These are phyloP conservation scores for Pharnaceum exiguum DNA, from an alignment of 148 eudicot species.

Conservation along the genomic window DNA sequence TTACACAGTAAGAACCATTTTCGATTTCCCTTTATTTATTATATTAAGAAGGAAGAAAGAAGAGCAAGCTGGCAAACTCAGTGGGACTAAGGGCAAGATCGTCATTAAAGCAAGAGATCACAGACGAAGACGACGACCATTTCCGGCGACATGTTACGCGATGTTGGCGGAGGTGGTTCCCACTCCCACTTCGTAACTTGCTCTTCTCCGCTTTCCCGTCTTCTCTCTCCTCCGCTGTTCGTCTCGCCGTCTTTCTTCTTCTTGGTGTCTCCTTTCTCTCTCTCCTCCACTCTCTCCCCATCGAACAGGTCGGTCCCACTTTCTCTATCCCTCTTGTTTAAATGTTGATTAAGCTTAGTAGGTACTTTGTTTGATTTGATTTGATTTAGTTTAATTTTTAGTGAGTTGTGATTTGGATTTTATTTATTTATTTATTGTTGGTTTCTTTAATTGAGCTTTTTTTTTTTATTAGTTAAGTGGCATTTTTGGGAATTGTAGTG, in stretches of 20 bases:
- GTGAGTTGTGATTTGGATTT: no score
- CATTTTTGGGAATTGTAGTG: no score
- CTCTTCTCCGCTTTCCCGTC: slow-evolving; percentile 24
- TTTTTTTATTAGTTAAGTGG: no score
- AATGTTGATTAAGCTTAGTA: neutral
- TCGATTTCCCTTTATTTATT: no score
- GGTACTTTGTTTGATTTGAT: neutral
- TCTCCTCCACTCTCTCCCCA: slow-evolving; percentile 66
- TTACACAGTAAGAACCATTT: no score
- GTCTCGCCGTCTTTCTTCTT: slow-evolving; percentile 30
- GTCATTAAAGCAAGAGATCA: slow-evolving; percentile 34
- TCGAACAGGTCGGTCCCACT: slow-evolving; percentile 48
- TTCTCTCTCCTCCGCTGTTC: slow-evolving; percentile 31
- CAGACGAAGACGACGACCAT: slow-evolving; percentile 32
- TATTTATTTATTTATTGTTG: no score
- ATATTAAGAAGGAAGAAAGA: no score
- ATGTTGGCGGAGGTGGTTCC: slow-evolving; percentile 41
- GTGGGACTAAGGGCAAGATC: slow-evolving; percentile 42
- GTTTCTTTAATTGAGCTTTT: no score
- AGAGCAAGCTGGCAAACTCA: slow-evolving; percentile 34
- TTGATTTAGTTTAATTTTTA: neutral
- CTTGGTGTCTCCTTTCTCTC: slow-evolving; percentile 34
- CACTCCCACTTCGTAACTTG: slow-evolving; percentile 42
- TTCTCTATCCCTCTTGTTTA: neutral
- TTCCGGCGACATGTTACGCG: slow-evolving; percentile 22